Base-by-base conservation (phyloP, 179 eudicot species). In the Dionaea muscipula region DNA sequence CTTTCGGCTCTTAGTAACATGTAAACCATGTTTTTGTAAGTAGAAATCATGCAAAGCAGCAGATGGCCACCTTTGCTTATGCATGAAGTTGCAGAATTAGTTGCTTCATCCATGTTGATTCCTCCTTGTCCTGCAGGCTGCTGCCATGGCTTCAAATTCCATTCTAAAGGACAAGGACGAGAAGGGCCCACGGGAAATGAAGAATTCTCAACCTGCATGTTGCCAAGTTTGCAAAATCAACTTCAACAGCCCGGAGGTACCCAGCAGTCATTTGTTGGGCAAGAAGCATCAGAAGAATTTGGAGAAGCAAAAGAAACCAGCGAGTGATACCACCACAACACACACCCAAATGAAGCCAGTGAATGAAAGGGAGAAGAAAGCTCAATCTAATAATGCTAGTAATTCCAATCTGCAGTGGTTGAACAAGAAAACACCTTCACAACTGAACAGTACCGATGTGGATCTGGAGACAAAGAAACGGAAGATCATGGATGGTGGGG, bases 221-320 rank as follows among this genome's bases (percentile, higher is more conserved):
- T 72, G 77, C 60, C 67, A 60, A 35, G 57, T 64, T 26, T 68
- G 77, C 47, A 68, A 72, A 17, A 64, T 72, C 33, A 51, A 57
- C 33, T 68, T 73, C 19, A 68, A 68, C 17, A 72, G 67, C 38
- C 38, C 4, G 11, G 70, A 73, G 0, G 67, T 35, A 22, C 52
- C 64, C 0, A 27, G 1, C 7, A 47, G 18, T 40, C 73, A 73
- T 27, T 24, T 27, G 14, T 20, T 25, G 36, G 77, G 73, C 9
- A 73, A 73, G 64, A 68, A 64, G 40, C 77, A 68, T 55, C 21
- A 52, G 54, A 73, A 56, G 67, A 73, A 73, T 24, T 9, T 64
- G 49, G 64, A 56, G 58, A 68, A 56, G 50, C 55, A 55, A 15
- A 49, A 56, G 13, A 51, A 45, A 13, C 33, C 65, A 28, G 57